Percentiles rank a stretch among this genome's conserved stretches.
These are phyloP conservation scores for Daldinia loculata DNA, from an alignment of 495 filamentous ascomycete genomes.

Conservation along the genomic window DNA sequence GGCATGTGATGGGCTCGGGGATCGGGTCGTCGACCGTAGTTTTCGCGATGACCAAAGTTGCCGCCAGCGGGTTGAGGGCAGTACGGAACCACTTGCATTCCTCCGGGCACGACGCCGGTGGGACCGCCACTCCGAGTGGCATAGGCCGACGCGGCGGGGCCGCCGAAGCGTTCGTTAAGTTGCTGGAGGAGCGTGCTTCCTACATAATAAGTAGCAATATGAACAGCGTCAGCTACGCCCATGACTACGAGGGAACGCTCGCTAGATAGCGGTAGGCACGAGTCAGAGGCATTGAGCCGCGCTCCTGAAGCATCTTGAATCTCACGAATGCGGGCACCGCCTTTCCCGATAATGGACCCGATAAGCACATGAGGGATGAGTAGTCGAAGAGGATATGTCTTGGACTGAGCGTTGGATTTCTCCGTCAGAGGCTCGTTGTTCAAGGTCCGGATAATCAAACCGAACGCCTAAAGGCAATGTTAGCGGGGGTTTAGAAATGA, in stretches of 20 bases:
- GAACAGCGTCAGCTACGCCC: slow-evolving; percentile 91
- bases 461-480: slow-evolving; percentile 76
- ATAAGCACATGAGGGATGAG: slow-evolving; percentile 97
- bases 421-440: slow-evolving; percentile 93
- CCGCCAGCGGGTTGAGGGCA: slow-evolving; percentile 90
- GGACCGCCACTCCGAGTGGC: slow-evolving; percentile 94
- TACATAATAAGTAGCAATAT: slow-evolving; percentile 98
- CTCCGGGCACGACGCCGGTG: slow-evolving; percentile 89
- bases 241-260: slow-evolving; percentile 96
- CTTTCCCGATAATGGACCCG: slow-evolving; percentile 98
- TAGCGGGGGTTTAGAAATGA: slow-evolving; percentile 19
- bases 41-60: slow-evolving; percentile 90
- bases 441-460: slow-evolving; percentile 94
- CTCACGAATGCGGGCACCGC: slow-evolving; percentile 92
- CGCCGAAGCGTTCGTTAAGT: slow-evolving; percentile 93
- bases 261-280: slow-evolving; percentile 89
- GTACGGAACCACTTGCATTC: slow-evolving; percentile 97
- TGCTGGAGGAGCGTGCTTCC: slow-evolving; percentile 95
- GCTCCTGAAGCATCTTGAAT: slow-evolving; percentile 98
- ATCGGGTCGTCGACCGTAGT: slow-evolving; percentile 77
- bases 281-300: slow-evolving; percentile 94
- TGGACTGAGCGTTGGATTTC: slow-evolving; percentile 88
- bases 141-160: slow-evolving; percentile 94
- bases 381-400: slow-evolving; percentile 95
- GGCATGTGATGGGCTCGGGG: slow-evolving; percentile 68